A percentile compares a stretch with the other conserved stretches of the same genome.
phyloP scores from a whole-genome alignment of 495 filamentous ascomycete species.

The Neurospora sp. region DNA sequence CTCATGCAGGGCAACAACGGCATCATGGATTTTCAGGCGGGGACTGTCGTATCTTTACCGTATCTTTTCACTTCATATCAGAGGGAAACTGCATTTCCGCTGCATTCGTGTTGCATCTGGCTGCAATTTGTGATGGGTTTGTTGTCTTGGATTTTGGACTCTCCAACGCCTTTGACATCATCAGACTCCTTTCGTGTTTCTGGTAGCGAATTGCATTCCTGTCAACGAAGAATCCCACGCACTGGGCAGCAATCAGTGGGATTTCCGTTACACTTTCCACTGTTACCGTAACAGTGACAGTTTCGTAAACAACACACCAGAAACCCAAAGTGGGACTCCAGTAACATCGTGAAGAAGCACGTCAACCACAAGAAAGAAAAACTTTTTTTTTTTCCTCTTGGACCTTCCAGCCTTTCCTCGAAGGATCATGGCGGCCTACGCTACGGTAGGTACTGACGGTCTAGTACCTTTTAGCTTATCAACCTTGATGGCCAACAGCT shows the following conservation, averaged over 20 bases:
- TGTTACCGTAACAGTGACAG: background rate
- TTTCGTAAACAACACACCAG: background rate
- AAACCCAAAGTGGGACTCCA: background rate
- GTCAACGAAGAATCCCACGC: background rate
- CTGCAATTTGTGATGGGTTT: background rate
- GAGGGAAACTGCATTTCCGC: background rate
- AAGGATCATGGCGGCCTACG: background rate
- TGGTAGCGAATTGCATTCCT: background rate
- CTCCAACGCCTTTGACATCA: background rate
- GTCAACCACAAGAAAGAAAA: background rate
- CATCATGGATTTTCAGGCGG: background rate
- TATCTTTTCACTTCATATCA: background rate
- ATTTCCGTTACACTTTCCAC: background rate
- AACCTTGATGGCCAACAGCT: background rate
- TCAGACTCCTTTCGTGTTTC: background rate
- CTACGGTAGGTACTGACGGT: background rate
- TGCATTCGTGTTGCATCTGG: background rate
- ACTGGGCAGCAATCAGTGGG: background rate
- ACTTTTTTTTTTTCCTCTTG: background rate
- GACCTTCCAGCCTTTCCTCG: background rate
- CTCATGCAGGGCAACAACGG: background rate
- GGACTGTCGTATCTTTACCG: background rate
- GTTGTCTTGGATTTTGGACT: background rate
- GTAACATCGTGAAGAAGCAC: background rate
- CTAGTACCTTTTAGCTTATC: background rate